Evolutionary conservation across 495 filamentous ascomycete species (phyloP).

Genomic region (Usnea hakonensis): DNA sequence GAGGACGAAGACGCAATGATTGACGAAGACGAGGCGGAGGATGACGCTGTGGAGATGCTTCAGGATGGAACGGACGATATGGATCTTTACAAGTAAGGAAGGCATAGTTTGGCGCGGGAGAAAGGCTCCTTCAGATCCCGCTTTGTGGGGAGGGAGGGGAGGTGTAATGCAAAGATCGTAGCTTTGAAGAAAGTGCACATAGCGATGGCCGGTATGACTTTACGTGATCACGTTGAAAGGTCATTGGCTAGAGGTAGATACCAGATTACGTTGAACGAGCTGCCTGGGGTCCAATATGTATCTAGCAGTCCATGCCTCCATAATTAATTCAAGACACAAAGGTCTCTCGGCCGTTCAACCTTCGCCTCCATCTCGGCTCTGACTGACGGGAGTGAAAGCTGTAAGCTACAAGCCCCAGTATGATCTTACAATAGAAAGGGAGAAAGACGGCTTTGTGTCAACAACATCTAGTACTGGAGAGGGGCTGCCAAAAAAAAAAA

Average conservation of each 20-base stretch:
- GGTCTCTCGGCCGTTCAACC: background rate
- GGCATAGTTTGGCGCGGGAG: background rate
- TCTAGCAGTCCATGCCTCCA: background rate
- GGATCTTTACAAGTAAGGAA: slow-evolving; percentile 58
- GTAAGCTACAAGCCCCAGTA: too few species aligned
- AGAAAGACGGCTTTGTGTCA: too few species aligned
- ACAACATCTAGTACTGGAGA: too few species aligned
- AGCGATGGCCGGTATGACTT: background rate
- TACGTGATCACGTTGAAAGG: background rate
- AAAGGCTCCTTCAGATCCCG: background rate
- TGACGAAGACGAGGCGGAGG: slow-evolving; percentile 63
- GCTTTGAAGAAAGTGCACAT: background rate
- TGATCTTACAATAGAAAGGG: too few species aligned
- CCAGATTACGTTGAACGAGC: background rate
- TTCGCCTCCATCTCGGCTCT: background rate
- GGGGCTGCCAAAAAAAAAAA: too few species aligned
- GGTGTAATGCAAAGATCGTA: too few species aligned
- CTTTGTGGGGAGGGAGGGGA: background rate
- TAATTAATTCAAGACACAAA: background rate
- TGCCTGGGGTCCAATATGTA: background rate
- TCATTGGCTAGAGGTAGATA: background rate
- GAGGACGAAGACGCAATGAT: slow-evolving; percentile 60
- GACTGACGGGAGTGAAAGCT: background rate
- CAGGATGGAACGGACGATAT: slow-evolving; percentile 55
- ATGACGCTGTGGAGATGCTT: slow-evolving; percentile 61